Evolutionary conservation across 2,329 filamentous ascomycete species (phyloP).

Genomic region (Zalaria sp.): DNA sequence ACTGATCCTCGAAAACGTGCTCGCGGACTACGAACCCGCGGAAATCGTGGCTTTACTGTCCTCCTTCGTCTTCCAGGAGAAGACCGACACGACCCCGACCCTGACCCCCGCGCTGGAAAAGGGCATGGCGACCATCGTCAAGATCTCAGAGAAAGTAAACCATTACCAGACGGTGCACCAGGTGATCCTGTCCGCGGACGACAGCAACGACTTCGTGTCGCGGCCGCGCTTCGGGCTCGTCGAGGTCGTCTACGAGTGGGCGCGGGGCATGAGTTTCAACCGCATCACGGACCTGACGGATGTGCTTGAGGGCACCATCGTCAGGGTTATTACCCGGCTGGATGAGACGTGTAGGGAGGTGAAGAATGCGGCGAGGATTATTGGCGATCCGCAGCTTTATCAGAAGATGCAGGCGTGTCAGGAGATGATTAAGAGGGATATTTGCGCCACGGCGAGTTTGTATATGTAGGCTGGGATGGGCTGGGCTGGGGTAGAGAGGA

Average conservation of each 20-base stretch:
- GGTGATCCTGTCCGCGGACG: conserved; percentile 79
- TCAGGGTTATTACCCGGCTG: conserved; percentile 80
- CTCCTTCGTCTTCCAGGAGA: conserved; percentile 95
- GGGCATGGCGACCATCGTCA: conserved; percentile 73
- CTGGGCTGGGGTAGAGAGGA: too few species aligned
- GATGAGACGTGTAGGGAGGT: conserved; percentile 96
- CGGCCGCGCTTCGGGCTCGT: conserved; percentile 83
- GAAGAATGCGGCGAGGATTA: conserved; percentile 89
- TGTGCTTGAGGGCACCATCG: conserved; percentile 93
- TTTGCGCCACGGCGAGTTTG: conserved; percentile 75
- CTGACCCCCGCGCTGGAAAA: conserved; percentile 70
- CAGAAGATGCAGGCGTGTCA: conserved; percentile 95
- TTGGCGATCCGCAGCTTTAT: conserved; percentile 85
- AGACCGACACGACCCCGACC: conserved; percentile 68
- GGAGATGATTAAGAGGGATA: conserved; percentile 94
- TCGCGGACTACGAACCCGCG: conserved; percentile 87
- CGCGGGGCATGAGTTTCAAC: conserved; percentile 93
- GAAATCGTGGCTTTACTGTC: conserved; percentile 92
- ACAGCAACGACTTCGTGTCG: conserved; percentile 82
- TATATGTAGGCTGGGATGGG: conserved; percentile 50
- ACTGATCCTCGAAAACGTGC: conserved; percentile 88
- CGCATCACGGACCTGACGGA: conserved; percentile 93
- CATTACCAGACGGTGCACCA: conserved; percentile 78
- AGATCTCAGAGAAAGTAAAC: conserved; percentile 88
- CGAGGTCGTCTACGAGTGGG: conserved; percentile 98